Evolutionary conservation across 768 basidiomycete genomes (phyloP), one percentile per base, ranked within the genome.

Genomic region (Sporobolomyces roseus): DNA sequence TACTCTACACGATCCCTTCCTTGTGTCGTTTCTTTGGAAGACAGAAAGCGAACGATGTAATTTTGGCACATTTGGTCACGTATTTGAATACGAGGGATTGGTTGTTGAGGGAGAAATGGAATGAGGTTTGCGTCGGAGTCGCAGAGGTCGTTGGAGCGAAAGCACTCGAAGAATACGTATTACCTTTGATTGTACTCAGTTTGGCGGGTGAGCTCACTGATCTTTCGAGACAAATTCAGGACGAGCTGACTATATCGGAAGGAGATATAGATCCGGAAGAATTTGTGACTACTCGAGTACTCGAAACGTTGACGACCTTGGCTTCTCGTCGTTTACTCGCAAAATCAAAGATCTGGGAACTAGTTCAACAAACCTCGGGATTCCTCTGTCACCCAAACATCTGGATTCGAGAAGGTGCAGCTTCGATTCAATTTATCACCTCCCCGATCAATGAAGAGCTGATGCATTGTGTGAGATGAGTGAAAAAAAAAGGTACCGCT

Each of bases 241-340:
- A 13, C 21, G 10, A 13, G 45, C 45, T 7, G 23, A n/a, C n/a
- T 46, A 13, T 13, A 46, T 13, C 23, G 45, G 23, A 0, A n/a
- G n/a, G n/a, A n/a, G n/a, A n/a, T n/a, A n/a, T 16, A 94, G 96
- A 99, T 77, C 88, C 91, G 10, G 96, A 99, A 78, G 94, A 98
- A 77, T 88, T 85, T 17, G 94, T 98, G 3, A 88, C 96, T 9
- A 90, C 90, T 0, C 87, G 88, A 72, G 96, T 98, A 0, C 80
- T 99, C n/a, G 82, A 84, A 0, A 86, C 93, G 3, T 81, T 98
- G 64, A 91, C 91, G 0, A 91, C 88, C 74, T 83, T 98, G 21
- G 91, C 90, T 70, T 90, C 93, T 77, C 83, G 96, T 12, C 90
- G 91, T 0, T 79, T 98, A 4, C 90, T 98, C 79, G 87, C 89